Evolutionary conservation across 306 rosid species (phyloP).

Genomic region (Fragaria iinumae): DNA sequence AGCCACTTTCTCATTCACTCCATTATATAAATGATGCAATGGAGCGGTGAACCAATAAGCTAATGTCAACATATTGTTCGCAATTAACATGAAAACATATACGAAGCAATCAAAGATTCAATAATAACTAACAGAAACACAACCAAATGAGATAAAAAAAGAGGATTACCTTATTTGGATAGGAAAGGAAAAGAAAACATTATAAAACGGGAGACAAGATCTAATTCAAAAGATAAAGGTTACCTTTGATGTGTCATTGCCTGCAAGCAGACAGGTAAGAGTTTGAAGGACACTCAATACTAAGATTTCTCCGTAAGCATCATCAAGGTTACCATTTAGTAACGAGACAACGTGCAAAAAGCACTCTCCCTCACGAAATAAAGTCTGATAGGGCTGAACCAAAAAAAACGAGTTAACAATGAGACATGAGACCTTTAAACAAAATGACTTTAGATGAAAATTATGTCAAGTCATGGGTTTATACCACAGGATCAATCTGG

Average conservation of each 20-base stretch:
- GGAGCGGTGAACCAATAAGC: not conserved
- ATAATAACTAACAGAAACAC: not conserved
- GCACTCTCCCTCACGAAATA: constrained; percentile 96
- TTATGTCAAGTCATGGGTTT: constrained; percentile 28
- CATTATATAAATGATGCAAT: not conserved
- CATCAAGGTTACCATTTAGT: constrained; percentile 74
- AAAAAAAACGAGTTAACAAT: constrained; percentile 23
- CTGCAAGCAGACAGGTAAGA: constrained; percentile 82
- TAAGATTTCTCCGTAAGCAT: constrained; percentile 62
- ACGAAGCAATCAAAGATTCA: not conserved
- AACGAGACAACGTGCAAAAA: constrained; percentile 94
- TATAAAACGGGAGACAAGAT: not conserved
- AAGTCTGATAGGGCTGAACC: constrained; percentile 82
- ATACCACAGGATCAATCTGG: constrained; percentile 63
- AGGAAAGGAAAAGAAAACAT: constrained; percentile 1
- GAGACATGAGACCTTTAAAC: constrained; percentile 22
- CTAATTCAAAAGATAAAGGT: constrained; percentile 6
- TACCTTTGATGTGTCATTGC: constrained; percentile 88
- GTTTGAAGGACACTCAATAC: constrained; percentile 90
- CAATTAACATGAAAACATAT: not conserved
- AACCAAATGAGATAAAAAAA: not conserved
- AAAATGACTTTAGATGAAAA: constrained; percentile 16
- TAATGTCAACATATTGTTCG: not conserved
- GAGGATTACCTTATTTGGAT: not conserved
- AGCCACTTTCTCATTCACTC: not conserved